Percentiles rank a stretch among this genome's conserved stretches.
These are phyloP conservation scores for Rhododendron ferrugineum DNA, from an alignment of 148 eudicot species.

Conservation along the genomic window DNA sequence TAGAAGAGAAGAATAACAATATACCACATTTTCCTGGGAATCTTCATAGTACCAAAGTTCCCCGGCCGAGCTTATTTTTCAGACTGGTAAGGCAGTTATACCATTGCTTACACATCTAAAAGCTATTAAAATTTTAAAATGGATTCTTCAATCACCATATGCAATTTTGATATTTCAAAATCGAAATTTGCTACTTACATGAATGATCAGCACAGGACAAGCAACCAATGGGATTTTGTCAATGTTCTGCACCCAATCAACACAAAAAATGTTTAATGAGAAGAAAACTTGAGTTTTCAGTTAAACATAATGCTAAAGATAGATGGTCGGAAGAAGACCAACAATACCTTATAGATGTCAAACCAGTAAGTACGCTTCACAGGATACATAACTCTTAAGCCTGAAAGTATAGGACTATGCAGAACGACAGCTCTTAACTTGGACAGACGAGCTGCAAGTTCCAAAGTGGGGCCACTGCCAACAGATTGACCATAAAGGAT, in stretches of 20 bases:
- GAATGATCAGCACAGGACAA: slow-evolving; percentile 62
- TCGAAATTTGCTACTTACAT: slow-evolving; percentile 45
- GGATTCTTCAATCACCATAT: not conserved
- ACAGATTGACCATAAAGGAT: slow-evolving; percentile 70
- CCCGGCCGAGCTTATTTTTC: not conserved
- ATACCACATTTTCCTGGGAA: not conserved
- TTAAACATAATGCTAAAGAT: not conserved
- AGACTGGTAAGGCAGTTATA: not conserved
- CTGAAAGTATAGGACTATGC: slow-evolving; percentile 71
- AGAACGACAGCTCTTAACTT: slow-evolving; percentile 58
- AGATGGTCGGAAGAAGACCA: not conserved
- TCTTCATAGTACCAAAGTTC: not conserved
- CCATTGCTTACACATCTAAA: not conserved
- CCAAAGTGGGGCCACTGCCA: slow-evolving; percentile 73
- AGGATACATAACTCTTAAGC: slow-evolving; percentile 67
- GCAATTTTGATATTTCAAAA: not conserved
- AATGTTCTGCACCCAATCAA: slow-evolving; percentile 49
- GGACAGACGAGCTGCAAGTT: slow-evolving; percentile 65
- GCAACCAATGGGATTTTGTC: slow-evolving; percentile 59
- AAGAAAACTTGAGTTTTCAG: not conserved
- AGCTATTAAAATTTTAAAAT: not conserved
- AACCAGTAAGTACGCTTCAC: slow-evolving; percentile 62
- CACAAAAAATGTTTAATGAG: slow-evolving; percentile 1
- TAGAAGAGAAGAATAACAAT: not conserved
- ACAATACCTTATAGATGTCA: slow-evolving; percentile 60